Base-by-base conservation (phyloP, 78 protist genomes). In the Guillardia theta region DNA sequence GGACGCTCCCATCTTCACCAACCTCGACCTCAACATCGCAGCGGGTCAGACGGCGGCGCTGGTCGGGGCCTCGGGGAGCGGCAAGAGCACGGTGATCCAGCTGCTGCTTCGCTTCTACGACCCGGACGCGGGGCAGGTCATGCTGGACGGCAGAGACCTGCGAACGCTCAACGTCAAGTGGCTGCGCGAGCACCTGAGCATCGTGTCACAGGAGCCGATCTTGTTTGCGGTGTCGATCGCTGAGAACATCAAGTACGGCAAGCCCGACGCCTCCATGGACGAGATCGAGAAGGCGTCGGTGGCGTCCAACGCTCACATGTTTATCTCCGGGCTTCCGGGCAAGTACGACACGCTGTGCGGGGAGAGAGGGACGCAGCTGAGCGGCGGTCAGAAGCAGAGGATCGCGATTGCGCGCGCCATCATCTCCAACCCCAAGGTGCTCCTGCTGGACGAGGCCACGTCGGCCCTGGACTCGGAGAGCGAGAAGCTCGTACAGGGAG, bases 401-500 rank as follows among this genome's bases (percentile, higher is more conserved):
- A 90, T 97, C 48, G 97, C 98, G 12, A 44, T 44, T 24, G 64
- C 92, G 62, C 92, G 92, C 43, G 90, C 90, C 92, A 44, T 87
- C 39, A 47, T 47, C 92, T 44, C 39, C 30, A 37, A 98, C 50
- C 99, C 99, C 21, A 62, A 78, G 48, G 93, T 99, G 33, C 92
- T 99, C 54, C 93, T 99, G n/a, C 97, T 99, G 21, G 99, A 99
- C 95, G 99, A 98, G 96, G 98, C 99, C 19, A 99, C 99, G 43
- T 90, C 97, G 0, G 99, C 99, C 30, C 97, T 99, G n/a, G 99
- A 99, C 94, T 94, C 97, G 0, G 96, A 95, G 70, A 93, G 95
- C 18, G 99, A 98, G 96, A 41, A 77, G 21, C 19, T 95, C 1
- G 98, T 99, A 21, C 90, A 78, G 90, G 95, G 88, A 78, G 95